A percentile compares a stretch with the other conserved stretches of the same genome.
Conservation (phyloP, 2,329 filamentous ascomycete species). For the Parascedosporium putredinis region DNA sequence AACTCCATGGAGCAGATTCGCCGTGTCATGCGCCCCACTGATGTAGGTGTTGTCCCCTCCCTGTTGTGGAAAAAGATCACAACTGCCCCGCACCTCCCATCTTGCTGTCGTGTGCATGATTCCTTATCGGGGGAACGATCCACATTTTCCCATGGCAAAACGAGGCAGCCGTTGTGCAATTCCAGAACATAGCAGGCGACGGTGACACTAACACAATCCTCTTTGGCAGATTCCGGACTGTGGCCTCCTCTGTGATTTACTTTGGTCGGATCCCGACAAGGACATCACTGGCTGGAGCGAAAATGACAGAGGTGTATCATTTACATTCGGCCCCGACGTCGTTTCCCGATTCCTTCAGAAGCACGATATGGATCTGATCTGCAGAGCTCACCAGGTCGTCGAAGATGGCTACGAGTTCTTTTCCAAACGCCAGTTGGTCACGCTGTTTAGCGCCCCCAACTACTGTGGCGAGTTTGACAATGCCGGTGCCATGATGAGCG, state of each 20-base stretch:
- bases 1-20: conserved; percentile 99
- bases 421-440: conserved; percentile 94
- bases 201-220: no score
- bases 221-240: conserved; percentile 99
- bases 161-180: no score
- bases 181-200: no score
- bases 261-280: conserved; percentile 99
- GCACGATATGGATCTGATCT: conserved; percentile 99
- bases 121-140: no score
- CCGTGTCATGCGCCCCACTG: conserved; percentile 95
- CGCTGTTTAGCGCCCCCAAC: conserved; percentile 94
- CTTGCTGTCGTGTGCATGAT: neutral
- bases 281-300: conserved; percentile 99
- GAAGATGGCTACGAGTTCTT: conserved; percentile 99
- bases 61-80: no score
- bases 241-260: conserved; percentile 88
- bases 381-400: conserved; percentile 95
- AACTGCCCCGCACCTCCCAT: neutral
- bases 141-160: no score
- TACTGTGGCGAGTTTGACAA: conserved; percentile 99
- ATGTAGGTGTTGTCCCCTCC: conserved; percentile 55
- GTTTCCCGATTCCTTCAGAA: conserved; percentile 96
- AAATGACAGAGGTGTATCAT: conserved; percentile 96
- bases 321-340: conserved; percentile 95
- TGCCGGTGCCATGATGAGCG: conserved; percentile 98